Base-by-base conservation (phyloP, 768 basidiomycete species). In the Neoboletus magnificus region DNA sequence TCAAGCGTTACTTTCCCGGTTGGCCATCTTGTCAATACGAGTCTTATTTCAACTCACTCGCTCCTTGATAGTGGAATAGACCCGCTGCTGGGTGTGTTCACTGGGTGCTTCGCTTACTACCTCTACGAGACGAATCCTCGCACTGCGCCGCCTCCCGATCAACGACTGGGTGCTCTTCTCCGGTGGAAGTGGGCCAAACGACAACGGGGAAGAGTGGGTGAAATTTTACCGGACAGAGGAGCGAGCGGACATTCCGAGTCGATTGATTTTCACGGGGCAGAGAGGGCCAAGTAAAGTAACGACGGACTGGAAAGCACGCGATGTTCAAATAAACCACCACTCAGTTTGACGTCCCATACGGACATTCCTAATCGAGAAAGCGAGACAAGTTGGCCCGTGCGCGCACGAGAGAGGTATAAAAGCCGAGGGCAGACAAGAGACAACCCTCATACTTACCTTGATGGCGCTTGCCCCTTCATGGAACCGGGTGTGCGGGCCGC, bases 81-180 rank as follows among this genome's bases (percentile, higher is more conserved):
- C 70, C 84, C 87, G 5, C 53, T 89, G 16, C 71, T 93, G 39
- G 91, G 90, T 8, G 71, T 91, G 50, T 85, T 91, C 65, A 91
- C 90, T 2, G 91, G 91, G 13, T 68, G 82, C 39, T 71, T 91
- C 41, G 91, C 91, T 6, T 93, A 84, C 68, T 85, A 89, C 67
- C 81, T 93, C 36, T 82, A 88, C 68, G 91, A 93, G 67, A 86
- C 77, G 29, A 83, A 93, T 69, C 91, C 91, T 6, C 83, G 91
- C 37, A 88, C 84, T 5, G 84, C 80, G 10, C 76, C 84, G 16
- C 74, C 80, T 0, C 72, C 76, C 25, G 82, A 85, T 7, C 75
- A 87, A 55, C 78, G 78, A 45, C 70, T 93, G 33, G 42, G 65
- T 5, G 70, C 77, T 29, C 79, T 93, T 20, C 45, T 86, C 25